Evolutionary conservation across 1,284 basidiomycete genomes (phyloP).

Genomic region (Leucocoprinus gongylophorus): DNA sequence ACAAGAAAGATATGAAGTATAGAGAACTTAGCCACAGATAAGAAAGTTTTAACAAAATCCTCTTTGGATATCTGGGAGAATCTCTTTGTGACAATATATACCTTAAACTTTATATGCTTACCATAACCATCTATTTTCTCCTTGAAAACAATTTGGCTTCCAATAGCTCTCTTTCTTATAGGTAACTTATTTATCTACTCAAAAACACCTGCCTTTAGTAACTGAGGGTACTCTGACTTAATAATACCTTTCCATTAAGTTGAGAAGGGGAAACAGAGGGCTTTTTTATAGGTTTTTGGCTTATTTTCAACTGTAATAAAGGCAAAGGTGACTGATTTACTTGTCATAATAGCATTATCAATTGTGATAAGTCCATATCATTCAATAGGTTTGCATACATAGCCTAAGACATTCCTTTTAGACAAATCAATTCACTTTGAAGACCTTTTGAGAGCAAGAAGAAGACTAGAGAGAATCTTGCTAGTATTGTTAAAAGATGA

Average conservation of each 20-base stretch:
- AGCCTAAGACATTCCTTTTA: too few relatives aligned
- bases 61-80: slow-evolving; percentile 34
- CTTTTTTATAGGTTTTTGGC: not conserved
- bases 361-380: not conserved
- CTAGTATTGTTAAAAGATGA: too few relatives aligned
- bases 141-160: slow-evolving; percentile 2
- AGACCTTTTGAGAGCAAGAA: too few relatives aligned
- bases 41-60: slow-evolving; percentile 36
- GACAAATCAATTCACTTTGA: too few relatives aligned
- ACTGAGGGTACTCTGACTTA: too few relatives aligned
- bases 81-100: slow-evolving; percentile 28
- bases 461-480: too few relatives aligned
- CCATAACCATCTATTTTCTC: slow-evolving; percentile 17
- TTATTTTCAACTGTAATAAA: not conserved
- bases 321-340: too few relatives aligned
- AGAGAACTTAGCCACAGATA: slow-evolving; percentile 16
- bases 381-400: not conserved
- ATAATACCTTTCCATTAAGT: too few relatives aligned
- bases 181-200: slow-evolving; percentile 4
- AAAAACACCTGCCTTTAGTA: too few relatives aligned
- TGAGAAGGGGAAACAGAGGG: too few relatives aligned
- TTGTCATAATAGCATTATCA: too few relatives aligned
- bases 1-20: slow-evolving; percentile 7
- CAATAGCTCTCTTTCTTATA: not conserved
- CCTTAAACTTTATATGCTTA: slow-evolving; percentile 16